A percentile compares a stretch with the other conserved stretches of the same genome.
Conservation (phyloP, 2,329 filamentous ascomycete species). For the Magnaporthiopsis incrustans region DNA sequence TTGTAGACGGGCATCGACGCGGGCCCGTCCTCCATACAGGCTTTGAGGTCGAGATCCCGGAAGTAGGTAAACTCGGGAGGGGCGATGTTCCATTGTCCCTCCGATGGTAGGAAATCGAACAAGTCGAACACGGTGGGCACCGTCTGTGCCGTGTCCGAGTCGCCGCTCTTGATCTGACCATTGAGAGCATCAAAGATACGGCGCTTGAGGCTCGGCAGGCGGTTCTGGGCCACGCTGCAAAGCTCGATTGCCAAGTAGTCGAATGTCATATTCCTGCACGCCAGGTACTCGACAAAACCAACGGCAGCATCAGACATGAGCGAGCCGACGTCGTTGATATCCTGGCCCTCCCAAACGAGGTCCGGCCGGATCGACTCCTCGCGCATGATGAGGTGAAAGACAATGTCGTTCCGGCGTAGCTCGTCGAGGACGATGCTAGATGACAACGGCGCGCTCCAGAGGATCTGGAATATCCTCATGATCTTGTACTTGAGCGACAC, state of each 20-base stretch:
- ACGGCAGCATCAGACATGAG: constrained; percentile 58
- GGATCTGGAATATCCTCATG: constrained; percentile 65
- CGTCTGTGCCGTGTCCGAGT: constrained; percentile 50
- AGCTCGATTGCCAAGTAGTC: constrained; percentile 85
- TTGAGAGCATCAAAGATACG: constrained; percentile 66
- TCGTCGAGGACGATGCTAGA: constrained; percentile 67
- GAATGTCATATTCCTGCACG: constrained; percentile 66
- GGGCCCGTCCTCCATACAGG: constrained; percentile 53
- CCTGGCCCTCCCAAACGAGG: constrained; percentile 65
- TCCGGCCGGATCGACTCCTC: constrained; percentile 63
- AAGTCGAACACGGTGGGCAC: constrained; percentile 79
- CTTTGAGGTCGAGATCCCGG: constrained; percentile 56
- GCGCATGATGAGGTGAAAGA: constrained; percentile 67
- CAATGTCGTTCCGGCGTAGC: constrained; percentile 68
- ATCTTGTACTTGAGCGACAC: constrained; percentile 60
- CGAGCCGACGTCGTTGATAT: constrained; percentile 55
- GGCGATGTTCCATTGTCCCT: constrained; percentile 40
- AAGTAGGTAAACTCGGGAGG: constrained; percentile 53
- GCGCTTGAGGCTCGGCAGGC: constrained; percentile 62
- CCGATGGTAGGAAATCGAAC: constrained; percentile 71
- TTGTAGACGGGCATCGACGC: constrained; percentile 54
- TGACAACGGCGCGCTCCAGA: constrained; percentile 81
- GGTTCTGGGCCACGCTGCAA: constrained; percentile 64
- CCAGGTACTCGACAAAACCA: constrained; percentile 70
- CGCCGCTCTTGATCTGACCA: constrained; percentile 57